phyloP scores from a whole-genome alignment of 805 yeast genomes.

The Candida golubevii region DNA sequence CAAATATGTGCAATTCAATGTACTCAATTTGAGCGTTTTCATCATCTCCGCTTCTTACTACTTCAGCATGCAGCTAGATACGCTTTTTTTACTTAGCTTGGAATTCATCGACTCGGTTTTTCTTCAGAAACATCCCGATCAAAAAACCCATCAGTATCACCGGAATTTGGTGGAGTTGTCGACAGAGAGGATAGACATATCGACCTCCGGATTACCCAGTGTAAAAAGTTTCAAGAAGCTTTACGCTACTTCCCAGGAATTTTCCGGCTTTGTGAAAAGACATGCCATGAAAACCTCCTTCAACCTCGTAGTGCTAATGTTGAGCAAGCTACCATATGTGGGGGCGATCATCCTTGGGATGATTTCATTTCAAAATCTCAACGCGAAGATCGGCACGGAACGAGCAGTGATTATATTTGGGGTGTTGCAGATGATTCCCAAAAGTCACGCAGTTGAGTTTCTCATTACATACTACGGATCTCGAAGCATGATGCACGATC shows the following conservation, averaged over 20 bases:
- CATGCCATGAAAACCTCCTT: constrained; percentile 17
- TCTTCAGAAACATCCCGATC: constrained; percentile 34
- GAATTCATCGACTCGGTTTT: constrained; percentile 31
- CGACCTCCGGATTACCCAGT: constrained; percentile 1
- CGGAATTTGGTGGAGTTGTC: constrained; percentile 15
- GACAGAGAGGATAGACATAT: not conserved
- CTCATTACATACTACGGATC: constrained; percentile 46
- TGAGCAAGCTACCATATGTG: constrained; percentile 38
- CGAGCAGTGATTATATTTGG: constrained; percentile 38
- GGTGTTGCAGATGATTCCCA: constrained; percentile 33
- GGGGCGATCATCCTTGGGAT: constrained; percentile 41
- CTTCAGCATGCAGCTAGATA: constrained; percentile 37
- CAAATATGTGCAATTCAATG: constrained; percentile 30
- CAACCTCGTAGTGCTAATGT: constrained; percentile 28
- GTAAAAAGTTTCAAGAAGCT: constrained; percentile 5
- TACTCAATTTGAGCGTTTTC: constrained; percentile 40
- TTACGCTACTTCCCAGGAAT: constrained; percentile 18
- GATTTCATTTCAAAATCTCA: constrained; percentile 41
- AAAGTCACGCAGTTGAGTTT: constrained; percentile 29
- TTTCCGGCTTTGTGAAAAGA: constrained; percentile 17
- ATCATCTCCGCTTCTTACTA: constrained; percentile 33
- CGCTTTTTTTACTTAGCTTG: constrained; percentile 35
- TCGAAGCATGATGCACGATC: constrained; percentile 40
- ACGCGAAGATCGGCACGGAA: constrained; percentile 43
- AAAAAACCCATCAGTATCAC: constrained; percentile 10